Evolutionary conservation across 2,329 filamentous ascomycete genomes (phyloP).

Genomic region (Hypoxylon sp.): DNA sequence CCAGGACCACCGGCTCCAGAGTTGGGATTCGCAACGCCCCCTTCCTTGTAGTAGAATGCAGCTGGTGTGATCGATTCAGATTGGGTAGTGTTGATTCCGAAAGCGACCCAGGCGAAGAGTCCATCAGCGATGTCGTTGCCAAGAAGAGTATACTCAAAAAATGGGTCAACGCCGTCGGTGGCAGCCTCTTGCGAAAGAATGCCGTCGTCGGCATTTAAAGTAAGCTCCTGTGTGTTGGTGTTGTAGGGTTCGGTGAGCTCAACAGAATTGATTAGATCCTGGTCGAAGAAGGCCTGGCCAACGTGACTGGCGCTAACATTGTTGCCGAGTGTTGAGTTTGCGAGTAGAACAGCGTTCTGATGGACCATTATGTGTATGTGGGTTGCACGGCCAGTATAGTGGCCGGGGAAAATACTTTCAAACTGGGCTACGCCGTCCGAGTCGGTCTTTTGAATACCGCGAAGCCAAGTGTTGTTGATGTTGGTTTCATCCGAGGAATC

Average conservation of each 20-base stretch:
- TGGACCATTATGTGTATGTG: slow-evolving; percentile 67
- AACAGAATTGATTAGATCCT: slow-evolving; percentile 67
- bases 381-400: slow-evolving; percentile 61
- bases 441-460: slow-evolving; percentile 60
- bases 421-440: slow-evolving; percentile 60
- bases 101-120: slow-evolving; percentile 68
- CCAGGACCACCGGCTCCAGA: slow-evolving; percentile 39
- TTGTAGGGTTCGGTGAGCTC: slow-evolving; percentile 63
- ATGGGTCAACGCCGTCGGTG: slow-evolving; percentile 50
- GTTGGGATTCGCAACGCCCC: slow-evolving; percentile 53
- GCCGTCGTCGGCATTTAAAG: slow-evolving; percentile 53
- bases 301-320: slow-evolving; percentile 69
- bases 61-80: slow-evolving; percentile 51
- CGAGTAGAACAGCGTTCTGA: slow-evolving; percentile 54
- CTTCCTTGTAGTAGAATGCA: slow-evolving; percentile 54
- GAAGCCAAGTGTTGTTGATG: slow-evolving; percentile 59
- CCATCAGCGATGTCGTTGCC: slow-evolving; percentile 67
- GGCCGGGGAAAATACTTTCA: slow-evolving; percentile 61
- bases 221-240: slow-evolving; percentile 63
- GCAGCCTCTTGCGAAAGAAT: slow-evolving; percentile 51
- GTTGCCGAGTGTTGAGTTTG: slow-evolving; percentile 63
- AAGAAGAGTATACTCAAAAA: slow-evolving; percentile 70
- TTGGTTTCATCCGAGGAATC: slow-evolving; percentile 56
- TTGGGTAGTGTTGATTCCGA: slow-evolving; percentile 62
- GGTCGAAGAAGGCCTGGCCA: slow-evolving; percentile 76